Base-by-base conservation (phyloP, 2,329 filamentous ascomycete species). In the Escovopsis weberi region DNA sequence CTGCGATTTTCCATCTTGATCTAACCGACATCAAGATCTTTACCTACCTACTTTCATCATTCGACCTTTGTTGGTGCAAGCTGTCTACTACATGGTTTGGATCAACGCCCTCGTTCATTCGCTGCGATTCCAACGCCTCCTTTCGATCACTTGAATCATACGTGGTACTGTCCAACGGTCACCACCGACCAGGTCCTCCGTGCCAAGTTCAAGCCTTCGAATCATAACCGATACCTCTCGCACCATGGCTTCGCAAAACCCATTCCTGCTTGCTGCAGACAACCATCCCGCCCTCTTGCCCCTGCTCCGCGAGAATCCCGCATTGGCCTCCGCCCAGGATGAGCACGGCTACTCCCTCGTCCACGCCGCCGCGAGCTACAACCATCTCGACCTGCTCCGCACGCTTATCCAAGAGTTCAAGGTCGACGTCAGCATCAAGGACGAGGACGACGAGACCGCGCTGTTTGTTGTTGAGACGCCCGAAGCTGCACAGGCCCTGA, bases 371-470 rank as follows among this genome's bases (percentile, higher is more conserved):
- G 81, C 85, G 15, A 95, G 88, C 51, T 98, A 96, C 70, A 83
- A 82, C 58, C 88, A 96, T 58, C 65, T 85, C 33, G 75, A 83
- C 43, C 78, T 98, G 12, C 72, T 95, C 12, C 80, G 83, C 46
- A 63, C 76, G 1, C 72, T 98, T 6, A 70, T 94, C 26, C 69
- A 69, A 38, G 84, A 89, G 32, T 85, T 88, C 62, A 64, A 78
- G 11, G 88, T 89, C 23, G 69, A 88, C 46, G 75, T 87, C 39
- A 81, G 95, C 58, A 67, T 95, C 41, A 75, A 74, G 50, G 91
- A 98, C 57, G 85, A 94, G 59, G 91, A 98, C 59, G 76, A 80
- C 44, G 91, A 98, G 64, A 95, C 89, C 1, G 83, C 89, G n/a
- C 69, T 98, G 4, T 98, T 94, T 56, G 85, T 87, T n/a, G 78